A percentile compares a stretch with the other conserved stretches of the same genome.
Conservation (phyloP, 495 filamentous ascomycete genomes). For the Cercophora samala region DNA sequence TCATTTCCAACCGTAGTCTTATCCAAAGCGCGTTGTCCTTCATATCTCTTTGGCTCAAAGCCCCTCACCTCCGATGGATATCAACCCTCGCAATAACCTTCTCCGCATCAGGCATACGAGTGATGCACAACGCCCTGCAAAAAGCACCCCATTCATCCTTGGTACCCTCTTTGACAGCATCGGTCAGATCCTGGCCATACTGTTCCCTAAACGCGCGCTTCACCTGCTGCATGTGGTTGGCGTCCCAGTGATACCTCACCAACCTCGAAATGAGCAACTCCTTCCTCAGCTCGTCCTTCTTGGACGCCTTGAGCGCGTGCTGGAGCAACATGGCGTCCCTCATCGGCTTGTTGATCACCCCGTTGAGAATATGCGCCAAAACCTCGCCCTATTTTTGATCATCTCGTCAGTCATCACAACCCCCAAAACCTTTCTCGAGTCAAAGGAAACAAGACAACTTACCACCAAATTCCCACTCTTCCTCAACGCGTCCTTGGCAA, state of each 20-base stretch:
- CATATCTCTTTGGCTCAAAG: no score
- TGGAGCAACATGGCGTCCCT: slow-evolving; percentile 93
- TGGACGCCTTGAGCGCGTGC: slow-evolving; percentile 70
- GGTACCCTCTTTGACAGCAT: slow-evolving; percentile 53
- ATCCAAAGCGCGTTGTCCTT: no score
- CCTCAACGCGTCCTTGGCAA: slow-evolving; percentile 79
- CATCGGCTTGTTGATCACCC: slow-evolving; percentile 90
- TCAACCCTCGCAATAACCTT: slow-evolving; percentile 41
- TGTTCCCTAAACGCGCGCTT: slow-evolving; percentile 68
- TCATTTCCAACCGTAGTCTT: neutral
- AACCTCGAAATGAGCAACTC: slow-evolving; percentile 79
- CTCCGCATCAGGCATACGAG: slow-evolving; percentile 52
- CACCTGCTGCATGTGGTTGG: slow-evolving; percentile 65
- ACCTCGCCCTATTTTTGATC: slow-evolving; percentile 82
- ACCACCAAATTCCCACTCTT: slow-evolving; percentile 91
- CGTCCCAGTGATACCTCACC: slow-evolving; percentile 83
- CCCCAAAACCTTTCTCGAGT: neutral
- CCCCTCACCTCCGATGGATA: slow-evolving; percentile 21
- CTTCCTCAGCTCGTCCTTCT: slow-evolving; percentile 64
- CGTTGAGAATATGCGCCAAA: slow-evolving; percentile 93
- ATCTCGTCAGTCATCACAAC: neutral
- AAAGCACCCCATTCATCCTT: slow-evolving; percentile 52
- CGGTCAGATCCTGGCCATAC: slow-evolving; percentile 67
- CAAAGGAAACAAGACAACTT: slow-evolving; percentile 38
- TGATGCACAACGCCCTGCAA: slow-evolving; percentile 51